Percentiles rank a stretch among this genome's conserved stretches.
These are phyloP conservation scores for Dendrobium catenatum DNA, from an alignment of 106 monocot genomes.

Conservation along the genomic window DNA sequence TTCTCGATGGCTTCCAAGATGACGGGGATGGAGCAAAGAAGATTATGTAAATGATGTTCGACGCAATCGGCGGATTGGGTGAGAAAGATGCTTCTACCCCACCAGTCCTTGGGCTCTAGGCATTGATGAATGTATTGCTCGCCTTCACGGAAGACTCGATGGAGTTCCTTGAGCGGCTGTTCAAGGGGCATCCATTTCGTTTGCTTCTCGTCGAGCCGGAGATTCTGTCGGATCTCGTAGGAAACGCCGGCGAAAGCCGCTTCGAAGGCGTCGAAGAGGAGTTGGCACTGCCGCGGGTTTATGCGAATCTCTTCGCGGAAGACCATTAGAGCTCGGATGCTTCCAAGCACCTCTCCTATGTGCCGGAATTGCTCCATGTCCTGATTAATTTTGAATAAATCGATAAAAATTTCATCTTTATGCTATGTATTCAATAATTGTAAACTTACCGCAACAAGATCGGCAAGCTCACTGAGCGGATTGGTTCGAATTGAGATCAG, in stretches of 20 bases:
- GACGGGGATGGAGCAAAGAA: slow-evolving; percentile 57
- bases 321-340: slow-evolving; percentile 48
- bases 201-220: slow-evolving; percentile 42
- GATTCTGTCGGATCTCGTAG: slow-evolving; percentile 33
- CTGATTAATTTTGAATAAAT: background rate
- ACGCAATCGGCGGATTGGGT: slow-evolving; percentile 40
- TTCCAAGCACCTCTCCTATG: slow-evolving; percentile 58
- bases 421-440: background rate
- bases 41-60: slow-evolving; percentile 42
- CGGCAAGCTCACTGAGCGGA: background rate
- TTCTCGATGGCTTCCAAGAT: slow-evolving; percentile 59
- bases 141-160: slow-evolving; percentile 40
- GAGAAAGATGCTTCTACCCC: slow-evolving; percentile 39
- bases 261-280: slow-evolving; percentile 43
- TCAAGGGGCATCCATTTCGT: slow-evolving; percentile 67
- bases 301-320: slow-evolving; percentile 50
- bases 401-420: background rate
- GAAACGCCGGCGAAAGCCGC: slow-evolving; percentile 39
- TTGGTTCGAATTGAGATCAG: background rate
- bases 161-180: slow-evolving; percentile 43
- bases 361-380: slow-evolving; percentile 65
- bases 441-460: background rate
- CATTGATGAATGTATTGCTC: slow-evolving; percentile 49
- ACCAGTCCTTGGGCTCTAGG: slow-evolving; percentile 49
- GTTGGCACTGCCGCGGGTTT: slow-evolving; percentile 52